These are phyloP conservation scores for Sporothrix variecibatus DNA, from an alignment of 2,329 filamentous ascomycete species.

Conservation along the genomic window DNA sequence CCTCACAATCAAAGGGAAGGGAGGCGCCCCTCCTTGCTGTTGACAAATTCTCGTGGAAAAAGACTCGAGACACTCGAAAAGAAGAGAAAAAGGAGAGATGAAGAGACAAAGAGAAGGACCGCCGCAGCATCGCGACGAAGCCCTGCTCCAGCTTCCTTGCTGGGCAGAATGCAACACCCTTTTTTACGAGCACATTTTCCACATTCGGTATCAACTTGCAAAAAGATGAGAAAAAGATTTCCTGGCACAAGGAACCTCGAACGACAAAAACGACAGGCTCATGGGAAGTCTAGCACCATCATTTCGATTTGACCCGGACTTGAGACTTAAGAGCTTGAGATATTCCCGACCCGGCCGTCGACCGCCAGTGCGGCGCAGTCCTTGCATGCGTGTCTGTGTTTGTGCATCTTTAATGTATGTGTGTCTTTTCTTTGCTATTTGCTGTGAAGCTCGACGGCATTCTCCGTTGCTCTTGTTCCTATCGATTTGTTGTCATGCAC, in stretches of 20 bases:
- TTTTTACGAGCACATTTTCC: background rate
- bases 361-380: background rate
- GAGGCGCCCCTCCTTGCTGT: background rate
- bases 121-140: background rate
- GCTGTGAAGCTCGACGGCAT: background rate
- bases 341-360: background rate
- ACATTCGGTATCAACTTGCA: conserved; percentile 5
- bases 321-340: background rate
- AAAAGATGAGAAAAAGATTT: background rate
- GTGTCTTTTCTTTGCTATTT: background rate
- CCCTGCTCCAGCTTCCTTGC: background rate
- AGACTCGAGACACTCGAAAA: background rate
- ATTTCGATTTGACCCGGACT: background rate
- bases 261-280: background rate
- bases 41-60: background rate
- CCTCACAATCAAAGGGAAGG: conserved; percentile 4
- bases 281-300: background rate
- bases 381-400: background rate
- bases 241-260: background rate
- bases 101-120: background rate
- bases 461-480: background rate
- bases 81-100: background rate
- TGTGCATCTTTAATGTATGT: background rate
- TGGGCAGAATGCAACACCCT: background rate
- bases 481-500: background rate